Percentiles rank a stretch among this genome's conserved stretches.
phyloP scores from a whole-genome alignment of 2,329 filamentous ascomycete genomes.

The Botrytis elliptica region DNA sequence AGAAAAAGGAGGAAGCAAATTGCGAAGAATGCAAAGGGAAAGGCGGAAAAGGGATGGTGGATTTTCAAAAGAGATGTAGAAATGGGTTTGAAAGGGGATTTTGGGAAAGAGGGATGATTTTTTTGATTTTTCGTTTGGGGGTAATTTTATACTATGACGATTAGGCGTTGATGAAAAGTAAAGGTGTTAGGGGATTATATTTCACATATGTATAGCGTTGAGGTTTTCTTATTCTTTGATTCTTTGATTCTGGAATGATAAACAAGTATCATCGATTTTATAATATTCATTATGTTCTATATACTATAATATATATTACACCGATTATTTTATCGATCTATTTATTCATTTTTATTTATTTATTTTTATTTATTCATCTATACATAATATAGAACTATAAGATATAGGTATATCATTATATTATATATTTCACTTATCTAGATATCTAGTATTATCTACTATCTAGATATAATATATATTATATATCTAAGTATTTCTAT shows the following conservation, averaged over 20 bases:
- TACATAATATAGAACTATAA: no score
- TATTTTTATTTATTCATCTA: no score
- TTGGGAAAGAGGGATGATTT: neutral
- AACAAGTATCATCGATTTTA: neutral
- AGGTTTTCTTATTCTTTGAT: neutral
- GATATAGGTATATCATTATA: no score
- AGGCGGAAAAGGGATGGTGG: conserved; percentile 43
- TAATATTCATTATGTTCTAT: neutral
- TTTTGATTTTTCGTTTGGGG: neutral
- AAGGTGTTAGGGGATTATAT: neutral
- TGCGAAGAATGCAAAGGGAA: conserved; percentile 43
- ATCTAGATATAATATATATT: no score
- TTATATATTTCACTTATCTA: no score
- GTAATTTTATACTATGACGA: no score
- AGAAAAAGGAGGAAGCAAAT: conserved; percentile 37
- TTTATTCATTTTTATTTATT: neutral
- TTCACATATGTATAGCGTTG: neutral
- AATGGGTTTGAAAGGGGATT: neutral
- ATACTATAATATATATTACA: neutral
- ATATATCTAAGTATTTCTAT: no score
- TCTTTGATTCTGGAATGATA: neutral
- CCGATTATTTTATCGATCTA: no score
- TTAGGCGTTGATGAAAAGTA: neutral
- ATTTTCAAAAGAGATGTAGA: conserved; percentile 12
- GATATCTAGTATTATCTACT: no score